phyloP scores from a whole-genome alignment of 305 asterid species.

The Fraxinus sp. region DNA sequence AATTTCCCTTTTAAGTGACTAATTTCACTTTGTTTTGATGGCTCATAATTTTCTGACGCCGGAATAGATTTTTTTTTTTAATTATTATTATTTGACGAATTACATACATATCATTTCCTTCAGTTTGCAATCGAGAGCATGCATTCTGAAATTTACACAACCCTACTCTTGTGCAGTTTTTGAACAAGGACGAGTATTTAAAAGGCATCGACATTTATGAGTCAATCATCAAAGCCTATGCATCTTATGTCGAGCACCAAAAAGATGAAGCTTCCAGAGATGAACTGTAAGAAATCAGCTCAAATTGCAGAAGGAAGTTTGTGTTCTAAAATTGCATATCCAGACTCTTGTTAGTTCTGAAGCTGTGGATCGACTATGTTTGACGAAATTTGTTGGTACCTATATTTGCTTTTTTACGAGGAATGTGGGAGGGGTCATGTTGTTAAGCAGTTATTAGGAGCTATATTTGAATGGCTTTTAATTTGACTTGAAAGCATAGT shows the following conservation, averaged over 20 bases:
- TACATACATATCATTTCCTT: not conserved
- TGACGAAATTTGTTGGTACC: not conserved
- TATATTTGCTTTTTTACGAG: not conserved
- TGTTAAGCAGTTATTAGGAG: not conserved
- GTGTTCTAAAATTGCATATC: not conserved
- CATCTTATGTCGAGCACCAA: constrained; percentile 51
- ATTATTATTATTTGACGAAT: not conserved
- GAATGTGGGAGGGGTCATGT: not conserved
- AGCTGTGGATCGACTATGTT: not conserved
- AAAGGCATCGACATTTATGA: constrained; percentile 68
- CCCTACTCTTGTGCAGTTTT: constrained; percentile 53
- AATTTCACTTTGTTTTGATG: not conserved
- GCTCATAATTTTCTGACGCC: not conserved
- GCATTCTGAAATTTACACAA: not conserved
- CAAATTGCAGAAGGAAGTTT: not conserved
- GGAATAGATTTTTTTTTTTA: not conserved
- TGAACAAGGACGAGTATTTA: constrained; percentile 85
- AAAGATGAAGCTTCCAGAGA: constrained; percentile 50
- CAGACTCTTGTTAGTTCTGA: not conserved
- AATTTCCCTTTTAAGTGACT: not conserved
- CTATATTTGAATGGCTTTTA: not conserved
- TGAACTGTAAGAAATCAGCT: constrained; percentile 37
- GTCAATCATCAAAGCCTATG: constrained; percentile 71
- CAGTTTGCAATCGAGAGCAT: not conserved
- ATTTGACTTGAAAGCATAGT: not conserved